Conservation (phyloP, 257 asterid genomes). For the Petrea volubilis region DNA sequence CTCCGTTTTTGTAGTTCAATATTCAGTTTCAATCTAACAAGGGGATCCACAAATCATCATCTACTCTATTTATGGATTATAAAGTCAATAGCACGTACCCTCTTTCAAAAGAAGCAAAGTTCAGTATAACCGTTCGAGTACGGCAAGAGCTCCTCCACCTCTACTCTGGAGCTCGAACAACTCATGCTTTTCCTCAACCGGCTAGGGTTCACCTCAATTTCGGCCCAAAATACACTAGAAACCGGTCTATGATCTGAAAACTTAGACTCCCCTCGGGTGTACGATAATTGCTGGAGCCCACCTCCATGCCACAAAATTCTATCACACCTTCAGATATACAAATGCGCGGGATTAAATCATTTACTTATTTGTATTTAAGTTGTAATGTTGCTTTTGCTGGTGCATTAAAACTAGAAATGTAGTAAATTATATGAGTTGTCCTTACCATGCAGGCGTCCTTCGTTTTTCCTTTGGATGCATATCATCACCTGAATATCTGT, state of each 20-base stretch:
- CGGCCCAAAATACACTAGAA: slow-evolving; percentile 90
- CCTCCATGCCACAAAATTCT: slow-evolving; percentile 86
- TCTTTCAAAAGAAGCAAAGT: slow-evolving; percentile 78
- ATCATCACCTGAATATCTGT: slow-evolving; percentile 90
- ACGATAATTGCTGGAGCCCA: slow-evolving; percentile 90
- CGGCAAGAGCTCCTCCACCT: slow-evolving; percentile 86
- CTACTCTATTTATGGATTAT: not conserved
- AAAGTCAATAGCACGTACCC: slow-evolving; percentile 7
- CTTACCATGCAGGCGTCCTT: slow-evolving; percentile 95
- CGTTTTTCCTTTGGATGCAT: slow-evolving; percentile 96
- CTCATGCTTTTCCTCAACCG: slow-evolving; percentile 84
- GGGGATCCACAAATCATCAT: too few relatives aligned
- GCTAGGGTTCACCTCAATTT: slow-evolving; percentile 74
- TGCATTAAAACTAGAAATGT: not conserved
- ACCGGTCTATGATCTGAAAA: slow-evolving; percentile 98
- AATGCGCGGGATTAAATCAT: not conserved
- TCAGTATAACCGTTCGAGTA: slow-evolving; percentile 93
- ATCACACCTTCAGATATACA: slow-evolving; percentile 72
- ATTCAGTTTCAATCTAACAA: too few relatives aligned
- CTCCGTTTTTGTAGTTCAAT: too few relatives aligned
- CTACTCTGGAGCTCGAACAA: slow-evolving; percentile 76
- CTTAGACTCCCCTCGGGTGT: slow-evolving; percentile 84
- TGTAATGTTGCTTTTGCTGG: not conserved
- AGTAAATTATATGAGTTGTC: not conserved
- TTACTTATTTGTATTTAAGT: not conserved